Conservation (phyloP, 129 eudicot genomes). For the Helianthus tuberosus region DNA sequence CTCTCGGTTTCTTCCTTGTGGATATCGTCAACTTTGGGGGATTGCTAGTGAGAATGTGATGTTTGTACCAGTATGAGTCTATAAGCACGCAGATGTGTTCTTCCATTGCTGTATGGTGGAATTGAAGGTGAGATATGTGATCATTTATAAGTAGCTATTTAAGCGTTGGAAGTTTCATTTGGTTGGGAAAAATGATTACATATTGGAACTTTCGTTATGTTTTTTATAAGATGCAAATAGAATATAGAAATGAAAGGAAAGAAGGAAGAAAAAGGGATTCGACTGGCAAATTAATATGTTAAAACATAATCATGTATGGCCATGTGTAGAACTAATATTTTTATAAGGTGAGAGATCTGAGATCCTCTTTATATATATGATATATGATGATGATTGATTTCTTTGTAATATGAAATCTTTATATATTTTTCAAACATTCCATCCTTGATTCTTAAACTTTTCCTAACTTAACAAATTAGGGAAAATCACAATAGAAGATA, state of each 20-base stretch:
- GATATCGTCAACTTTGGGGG: neutral
- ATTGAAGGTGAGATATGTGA: neutral
- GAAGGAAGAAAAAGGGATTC: neutral
- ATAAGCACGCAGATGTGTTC: slow-evolving; percentile 18
- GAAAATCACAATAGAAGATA: no score
- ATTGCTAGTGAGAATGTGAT: slow-evolving; percentile 16
- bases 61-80: slow-evolving; percentile 29
- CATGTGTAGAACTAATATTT: no score
- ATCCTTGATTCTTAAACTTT: no score
- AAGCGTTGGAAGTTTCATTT: neutral
- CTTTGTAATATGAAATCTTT: no score
- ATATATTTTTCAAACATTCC: no score
- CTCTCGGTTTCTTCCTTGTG: neutral
- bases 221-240: neutral
- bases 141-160: neutral
- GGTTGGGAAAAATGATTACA: neutral
- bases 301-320: neutral
- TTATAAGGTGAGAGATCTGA: no score
- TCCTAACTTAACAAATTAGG: no score
- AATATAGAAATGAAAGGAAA: neutral
- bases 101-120: neutral
- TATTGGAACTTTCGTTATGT: neutral
- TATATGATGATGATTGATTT: no score
- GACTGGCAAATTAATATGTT: neutral
- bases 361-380: no score